Evolutionary conservation across 495 filamentous ascomycete genomes (phyloP).

Genomic region (Xylaria grammica): DNA sequence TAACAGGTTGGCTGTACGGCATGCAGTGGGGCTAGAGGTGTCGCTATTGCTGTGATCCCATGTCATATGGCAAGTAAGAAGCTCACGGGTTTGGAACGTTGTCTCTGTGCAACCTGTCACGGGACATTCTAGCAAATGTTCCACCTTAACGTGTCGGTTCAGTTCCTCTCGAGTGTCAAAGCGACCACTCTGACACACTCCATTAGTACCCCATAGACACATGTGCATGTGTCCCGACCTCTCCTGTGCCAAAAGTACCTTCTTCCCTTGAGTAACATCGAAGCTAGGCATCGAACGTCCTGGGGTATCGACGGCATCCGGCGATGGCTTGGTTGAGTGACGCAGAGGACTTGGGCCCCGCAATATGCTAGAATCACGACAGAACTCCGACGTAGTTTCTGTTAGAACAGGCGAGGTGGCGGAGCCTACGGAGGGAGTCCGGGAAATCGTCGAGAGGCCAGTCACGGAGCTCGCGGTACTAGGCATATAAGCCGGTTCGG

Average conservation of each 20-base stretch:
- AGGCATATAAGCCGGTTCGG: neutral
- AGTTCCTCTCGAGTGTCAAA: constrained; percentile 36
- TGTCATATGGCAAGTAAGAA: constrained; percentile 34
- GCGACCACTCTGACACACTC: constrained; percentile 26
- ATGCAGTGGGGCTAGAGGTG: neutral
- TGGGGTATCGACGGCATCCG: neutral
- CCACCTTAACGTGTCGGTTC: constrained; percentile 39
- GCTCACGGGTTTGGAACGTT: constrained; percentile 20
- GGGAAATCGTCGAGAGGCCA: constrained; percentile 23
- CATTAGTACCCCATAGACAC: constrained; percentile 34
- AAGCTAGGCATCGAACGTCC: neutral
- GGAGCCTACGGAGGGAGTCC: constrained; percentile 19
- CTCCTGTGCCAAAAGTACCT: neutral
- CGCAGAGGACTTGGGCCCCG: constrained; percentile 32
- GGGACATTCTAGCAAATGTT: constrained; percentile 38
- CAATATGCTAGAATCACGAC: constrained; percentile 7
- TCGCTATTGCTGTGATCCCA: constrained; percentile 22
- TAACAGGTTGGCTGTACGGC: constrained; percentile 20
- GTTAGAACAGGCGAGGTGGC: constrained; percentile 29
- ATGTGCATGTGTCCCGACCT: constrained; percentile 18
- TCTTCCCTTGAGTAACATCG: neutral
- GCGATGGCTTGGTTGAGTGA: constrained; percentile 10
- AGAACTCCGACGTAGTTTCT: constrained; percentile 23
- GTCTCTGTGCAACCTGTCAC: constrained; percentile 33
- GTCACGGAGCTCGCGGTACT: constrained; percentile 23